Evolutionary conservation across 495 filamentous ascomycete species (phyloP).

Genomic region (Aspergillus kassunensis): DNA sequence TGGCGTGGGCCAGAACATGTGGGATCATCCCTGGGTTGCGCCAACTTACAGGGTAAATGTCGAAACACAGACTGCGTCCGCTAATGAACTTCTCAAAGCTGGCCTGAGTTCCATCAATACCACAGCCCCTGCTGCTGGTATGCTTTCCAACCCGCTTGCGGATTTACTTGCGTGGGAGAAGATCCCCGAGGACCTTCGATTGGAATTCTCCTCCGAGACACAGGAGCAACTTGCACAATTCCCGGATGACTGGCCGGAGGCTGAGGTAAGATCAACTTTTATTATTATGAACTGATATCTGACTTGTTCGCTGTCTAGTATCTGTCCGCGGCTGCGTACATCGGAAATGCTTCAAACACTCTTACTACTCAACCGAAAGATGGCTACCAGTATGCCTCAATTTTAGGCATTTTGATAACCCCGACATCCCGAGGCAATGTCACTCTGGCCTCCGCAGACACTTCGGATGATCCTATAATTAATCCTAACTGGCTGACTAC

Average conservation of each 20-base stretch:
- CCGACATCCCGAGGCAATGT: slow-evolving; percentile 52
- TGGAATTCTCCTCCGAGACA: slow-evolving; percentile 17
- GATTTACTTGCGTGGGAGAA: slow-evolving; percentile 52
- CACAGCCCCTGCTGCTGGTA: slow-evolving; percentile 34
- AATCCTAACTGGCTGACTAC: slow-evolving; percentile 53
- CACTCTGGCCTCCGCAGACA: slow-evolving; percentile 42
- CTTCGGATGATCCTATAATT: slow-evolving; percentile 47
- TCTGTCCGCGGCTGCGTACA: slow-evolving; percentile 31
- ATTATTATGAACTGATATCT: not conserved
- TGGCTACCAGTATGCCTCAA: slow-evolving; percentile 45
- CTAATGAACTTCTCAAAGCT: slow-evolving; percentile 13
- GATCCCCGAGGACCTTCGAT: slow-evolving; percentile 22
- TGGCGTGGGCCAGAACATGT: slow-evolving; percentile 52
- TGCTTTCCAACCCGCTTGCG: slow-evolving; percentile 37
- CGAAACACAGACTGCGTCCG: slow-evolving; percentile 28
- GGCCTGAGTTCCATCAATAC: not conserved
- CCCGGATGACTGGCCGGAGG: slow-evolving; percentile 55
- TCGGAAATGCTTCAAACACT: slow-evolving; percentile 43
- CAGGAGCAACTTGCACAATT: slow-evolving; percentile 34
- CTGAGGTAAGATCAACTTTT: slow-evolving; percentile 41
- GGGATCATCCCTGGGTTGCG: slow-evolving; percentile 41
- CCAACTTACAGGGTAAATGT: slow-evolving; percentile 37
- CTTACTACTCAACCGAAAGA: slow-evolving; percentile 29
- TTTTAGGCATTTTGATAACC: slow-evolving; percentile 38
- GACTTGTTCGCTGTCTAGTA: slow-evolving; percentile 22